Conservation (phyloP, 2,329 filamentous ascomycete species). For the Fusarium denticulatum region DNA sequence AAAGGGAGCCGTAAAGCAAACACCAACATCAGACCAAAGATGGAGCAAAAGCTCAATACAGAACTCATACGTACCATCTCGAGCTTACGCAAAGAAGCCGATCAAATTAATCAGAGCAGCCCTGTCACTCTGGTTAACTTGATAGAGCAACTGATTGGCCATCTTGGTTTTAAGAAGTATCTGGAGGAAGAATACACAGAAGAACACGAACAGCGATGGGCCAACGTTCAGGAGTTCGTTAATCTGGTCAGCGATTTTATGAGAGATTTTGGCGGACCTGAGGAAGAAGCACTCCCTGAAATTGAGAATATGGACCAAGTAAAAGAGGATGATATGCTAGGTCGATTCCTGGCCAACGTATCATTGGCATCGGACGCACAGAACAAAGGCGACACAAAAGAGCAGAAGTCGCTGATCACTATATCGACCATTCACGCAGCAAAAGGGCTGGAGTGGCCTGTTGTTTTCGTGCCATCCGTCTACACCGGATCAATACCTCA, state of each 20-base stretch:
- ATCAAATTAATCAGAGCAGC: conserved; percentile 41
- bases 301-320: conserved; percentile 78
- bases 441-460: conserved; percentile 95
- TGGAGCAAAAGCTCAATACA: conserved; percentile 64
- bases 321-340: conserved; percentile 71
- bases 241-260: conserved; percentile 79
- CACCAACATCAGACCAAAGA: conserved; percentile 60
- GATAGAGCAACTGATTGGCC: conserved; percentile 66
- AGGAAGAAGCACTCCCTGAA: conserved; percentile 68
- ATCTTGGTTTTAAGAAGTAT: conserved; percentile 78
- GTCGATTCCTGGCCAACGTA: conserved; percentile 88
- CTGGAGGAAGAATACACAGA: conserved; percentile 76
- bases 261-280: conserved; percentile 53
- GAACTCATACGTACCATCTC: conserved; percentile 58
- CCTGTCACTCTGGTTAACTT: conserved; percentile 56
- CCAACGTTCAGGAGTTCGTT: conserved; percentile 90
- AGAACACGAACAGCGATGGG: conserved; percentile 82
- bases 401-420: conserved; percentile 74
- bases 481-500: conserved; percentile 94
- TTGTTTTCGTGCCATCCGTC: conserved; percentile 90
- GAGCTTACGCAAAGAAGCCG: conserved; percentile 45
- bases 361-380: conserved; percentile 84
- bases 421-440: conserved; percentile 97
- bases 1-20: conserved; percentile 58
- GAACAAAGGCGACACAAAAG: conserved; percentile 66